A percentile compares a stretch with the other conserved stretches of the same genome.
phyloP scores from a whole-genome alignment of 2,329 filamentous ascomycete species.

The Niveomyces coronatus region DNA sequence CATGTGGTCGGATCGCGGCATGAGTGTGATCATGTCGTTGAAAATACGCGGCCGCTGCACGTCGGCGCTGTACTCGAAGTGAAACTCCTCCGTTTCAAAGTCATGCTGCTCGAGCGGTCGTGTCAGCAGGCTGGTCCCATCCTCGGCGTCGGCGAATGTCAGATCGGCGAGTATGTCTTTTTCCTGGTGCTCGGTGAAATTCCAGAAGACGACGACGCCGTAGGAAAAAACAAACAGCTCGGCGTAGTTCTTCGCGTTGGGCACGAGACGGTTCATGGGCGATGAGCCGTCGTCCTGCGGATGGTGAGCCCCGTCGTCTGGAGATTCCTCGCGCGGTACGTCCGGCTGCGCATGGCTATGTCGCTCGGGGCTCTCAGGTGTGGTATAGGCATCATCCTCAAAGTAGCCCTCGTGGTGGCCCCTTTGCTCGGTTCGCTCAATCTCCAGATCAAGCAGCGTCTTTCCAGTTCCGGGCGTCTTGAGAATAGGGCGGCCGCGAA shows the following conservation, averaged over 20 bases:
- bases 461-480: constrained; percentile 86
- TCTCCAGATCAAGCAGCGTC: constrained; percentile 86
- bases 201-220: constrained; percentile 97
- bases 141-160: constrained; percentile 69
- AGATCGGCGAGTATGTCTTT: constrained; percentile 93
- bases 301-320: constrained; percentile 18
- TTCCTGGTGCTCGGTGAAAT: constrained; percentile 91
- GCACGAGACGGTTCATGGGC: constrained; percentile 49
- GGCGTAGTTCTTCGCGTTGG: constrained; percentile 69
- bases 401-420: constrained; percentile 90
- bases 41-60: constrained; percentile 85
- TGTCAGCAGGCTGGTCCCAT: constrained; percentile 57
- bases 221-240: constrained; percentile 98
- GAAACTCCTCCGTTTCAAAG: constrained; percentile 96
- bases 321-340: constrained; percentile 21
- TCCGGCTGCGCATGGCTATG: constrained; percentile 18
- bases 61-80: constrained; percentile 88
- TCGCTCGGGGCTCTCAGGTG: constrained; percentile 22
- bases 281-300: constrained; percentile 33
- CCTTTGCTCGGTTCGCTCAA: constrained; percentile 81
- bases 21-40: constrained; percentile 97
- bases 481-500: constrained; percentile 81
- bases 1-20: constrained; percentile 90
- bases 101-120: constrained; percentile 78
- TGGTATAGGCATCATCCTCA: constrained; percentile 55